These are phyloP conservation scores for Podospora fimiseda DNA, from an alignment of 495 filamentous ascomycete species.

Conservation along the genomic window DNA sequence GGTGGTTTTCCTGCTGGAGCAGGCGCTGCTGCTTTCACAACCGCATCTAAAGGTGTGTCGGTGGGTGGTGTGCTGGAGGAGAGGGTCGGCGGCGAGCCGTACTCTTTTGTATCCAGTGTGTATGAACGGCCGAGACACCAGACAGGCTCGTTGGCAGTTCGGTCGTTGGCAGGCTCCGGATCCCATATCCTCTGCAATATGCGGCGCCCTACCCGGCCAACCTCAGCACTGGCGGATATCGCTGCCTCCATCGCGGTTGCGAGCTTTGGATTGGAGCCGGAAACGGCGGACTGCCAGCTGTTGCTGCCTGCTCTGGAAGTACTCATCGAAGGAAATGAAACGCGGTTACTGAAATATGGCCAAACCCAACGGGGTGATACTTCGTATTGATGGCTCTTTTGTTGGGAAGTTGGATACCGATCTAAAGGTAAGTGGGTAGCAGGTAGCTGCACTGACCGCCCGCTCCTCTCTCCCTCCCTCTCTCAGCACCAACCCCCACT, in stretches of 20 bases:
- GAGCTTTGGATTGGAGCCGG: conserved; percentile 24
- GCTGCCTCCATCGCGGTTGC: conserved; percentile 37
- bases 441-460: not conserved
- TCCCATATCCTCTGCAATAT: conserved; percentile 95
- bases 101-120: conserved; percentile 35
- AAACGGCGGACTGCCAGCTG: conserved; percentile 26
- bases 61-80: conserved; percentile 22
- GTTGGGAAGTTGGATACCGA: not conserved
- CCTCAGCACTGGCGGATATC: conserved; percentile 31
- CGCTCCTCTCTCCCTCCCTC: not conserved
- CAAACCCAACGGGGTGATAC: too few species aligned
- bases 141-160: conserved; percentile 57
- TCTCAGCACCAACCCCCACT: not conserved
- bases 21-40: not conserved
- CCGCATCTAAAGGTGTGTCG: conserved; percentile 5
- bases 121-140: conserved; percentile 89
- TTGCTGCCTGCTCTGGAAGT: conserved; percentile 15
- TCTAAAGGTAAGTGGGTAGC: not conserved
- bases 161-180: conserved; percentile 80
- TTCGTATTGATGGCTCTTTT: too few species aligned
- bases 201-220: conserved; percentile 50
- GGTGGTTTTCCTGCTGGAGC: not conserved
- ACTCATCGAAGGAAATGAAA: conserved; percentile 15
- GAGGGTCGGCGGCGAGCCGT: conserved; percentile 13
- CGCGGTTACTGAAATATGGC: too few species aligned